Evolutionary conservation across 2,329 filamentous ascomycete genomes (phyloP).

Genomic region (Alternaria infectoria): DNA sequence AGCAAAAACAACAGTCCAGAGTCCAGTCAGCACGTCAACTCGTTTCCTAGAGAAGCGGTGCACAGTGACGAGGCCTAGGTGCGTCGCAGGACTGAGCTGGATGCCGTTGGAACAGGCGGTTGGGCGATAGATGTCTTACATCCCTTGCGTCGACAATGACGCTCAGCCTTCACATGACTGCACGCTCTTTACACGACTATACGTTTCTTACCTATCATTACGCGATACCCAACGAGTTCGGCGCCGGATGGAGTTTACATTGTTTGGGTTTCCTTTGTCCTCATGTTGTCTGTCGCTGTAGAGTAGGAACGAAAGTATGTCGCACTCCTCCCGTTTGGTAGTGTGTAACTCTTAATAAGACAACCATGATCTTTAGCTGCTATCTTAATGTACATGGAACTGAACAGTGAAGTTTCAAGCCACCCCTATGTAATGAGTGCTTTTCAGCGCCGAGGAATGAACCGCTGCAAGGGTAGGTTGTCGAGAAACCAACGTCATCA

Average conservation of each 20-base stretch:
- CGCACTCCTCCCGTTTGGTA: rapidly evolving
- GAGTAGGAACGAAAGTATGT: background rate
- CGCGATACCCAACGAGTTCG: slow-evolving; percentile 32
- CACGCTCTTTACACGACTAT: slow-evolving; percentile 1
- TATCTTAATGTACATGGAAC: background rate
- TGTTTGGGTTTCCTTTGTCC: background rate
- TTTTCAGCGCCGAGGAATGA: background rate
- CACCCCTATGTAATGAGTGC: background rate
- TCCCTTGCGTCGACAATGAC: background rate
- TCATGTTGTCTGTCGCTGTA: background rate
- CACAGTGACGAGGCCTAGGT: slow-evolving; percentile 21
- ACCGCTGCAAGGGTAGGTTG: background rate
- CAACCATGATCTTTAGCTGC: background rate
- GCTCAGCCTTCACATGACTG: background rate
- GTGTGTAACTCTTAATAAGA: background rate
- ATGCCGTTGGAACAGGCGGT: background rate
- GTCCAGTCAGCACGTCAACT: slow-evolving; percentile 47
- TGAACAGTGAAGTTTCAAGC: background rate
- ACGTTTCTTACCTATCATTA: slow-evolving; percentile 17
- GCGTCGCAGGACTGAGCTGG: background rate
- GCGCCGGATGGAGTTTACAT: slow-evolving; percentile 14
- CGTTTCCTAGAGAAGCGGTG: slow-evolving; percentile 39
- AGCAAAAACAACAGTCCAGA: slow-evolving; percentile 50
- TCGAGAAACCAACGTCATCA: background rate
- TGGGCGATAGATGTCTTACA: background rate